These are phyloP conservation scores for Geopyxis carbonaria DNA, from an alignment of 495 filamentous ascomycete species.

Conservation along the genomic window DNA sequence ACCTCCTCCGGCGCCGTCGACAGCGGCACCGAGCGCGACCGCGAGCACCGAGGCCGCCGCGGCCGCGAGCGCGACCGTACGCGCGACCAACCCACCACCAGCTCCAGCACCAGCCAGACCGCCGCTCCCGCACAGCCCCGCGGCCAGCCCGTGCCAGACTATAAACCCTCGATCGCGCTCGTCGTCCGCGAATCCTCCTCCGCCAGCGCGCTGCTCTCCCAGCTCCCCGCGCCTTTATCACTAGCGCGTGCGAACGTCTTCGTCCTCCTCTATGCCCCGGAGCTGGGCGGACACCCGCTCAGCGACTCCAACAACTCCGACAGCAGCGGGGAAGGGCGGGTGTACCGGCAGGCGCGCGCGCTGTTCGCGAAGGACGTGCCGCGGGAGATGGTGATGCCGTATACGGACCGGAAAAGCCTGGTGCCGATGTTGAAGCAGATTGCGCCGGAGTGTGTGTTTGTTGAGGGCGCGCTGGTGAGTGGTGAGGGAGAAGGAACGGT, in stretches of 20 bases:
- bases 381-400: conserved; percentile 14
- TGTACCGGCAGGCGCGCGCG: conserved; percentile 11
- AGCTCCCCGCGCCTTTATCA: conserved; percentile 13
- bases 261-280: conserved; percentile 14
- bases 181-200: conserved; percentile 10
- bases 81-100: neutral
- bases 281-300: conserved; percentile 7
- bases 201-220: conserved; percentile 10
- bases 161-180: conserved; percentile 11
- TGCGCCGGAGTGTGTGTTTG: conserved; percentile 16
- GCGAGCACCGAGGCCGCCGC: neutral
- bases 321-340: conserved; percentile 5
- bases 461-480: conserved; percentile 15
- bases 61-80: neutral
- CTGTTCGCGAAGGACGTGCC: conserved; percentile 12
- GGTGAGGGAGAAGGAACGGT: conserved; percentile 8
- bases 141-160: neutral
- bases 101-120: neutral
- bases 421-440: conserved; percentile 18
- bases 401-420: conserved; percentile 8
- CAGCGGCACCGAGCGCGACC: neutral
- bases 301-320: neutral
- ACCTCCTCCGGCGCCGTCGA: neutral
- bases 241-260: conserved; percentile 13
- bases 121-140: neutral